Conservation (phyloP, 2,329 filamentous ascomycete species). For the Paramyrothecium sp. region DNA sequence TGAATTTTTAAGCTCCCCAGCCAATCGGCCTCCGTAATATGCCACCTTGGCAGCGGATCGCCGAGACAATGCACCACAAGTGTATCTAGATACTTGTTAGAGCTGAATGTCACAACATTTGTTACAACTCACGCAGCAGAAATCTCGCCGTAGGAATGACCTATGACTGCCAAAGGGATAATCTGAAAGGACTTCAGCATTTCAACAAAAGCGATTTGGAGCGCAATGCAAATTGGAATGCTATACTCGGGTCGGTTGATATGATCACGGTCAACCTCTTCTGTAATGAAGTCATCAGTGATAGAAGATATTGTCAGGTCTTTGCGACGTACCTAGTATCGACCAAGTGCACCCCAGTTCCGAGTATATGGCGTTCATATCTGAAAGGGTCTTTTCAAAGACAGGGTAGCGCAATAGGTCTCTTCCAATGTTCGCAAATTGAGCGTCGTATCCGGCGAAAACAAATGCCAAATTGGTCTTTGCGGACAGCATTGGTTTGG, state of each 20-base stretch:
- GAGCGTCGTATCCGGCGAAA: slow-evolving; percentile 34
- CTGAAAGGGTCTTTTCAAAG: slow-evolving; percentile 1
- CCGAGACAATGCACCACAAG: slow-evolving; percentile 38
- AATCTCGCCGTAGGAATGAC: slow-evolving; percentile 46
- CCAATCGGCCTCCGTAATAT: slow-evolving; percentile 39
- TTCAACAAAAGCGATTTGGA: slow-evolving; percentile 44
- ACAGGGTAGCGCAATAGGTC: slow-evolving; percentile 19
- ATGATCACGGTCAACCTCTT: neutral
- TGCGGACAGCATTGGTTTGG: neutral
- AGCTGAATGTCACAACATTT: too few relatives aligned
- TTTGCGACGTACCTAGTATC: slow-evolving; percentile 2
- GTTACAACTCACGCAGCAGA: too few relatives aligned
- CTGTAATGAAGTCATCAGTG: neutral
- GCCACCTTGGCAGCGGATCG: slow-evolving; percentile 42
- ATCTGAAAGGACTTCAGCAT: slow-evolving; percentile 39
- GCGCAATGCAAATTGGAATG: slow-evolving; percentile 37
- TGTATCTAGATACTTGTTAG: too few relatives aligned
- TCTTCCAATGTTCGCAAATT: slow-evolving; percentile 27
- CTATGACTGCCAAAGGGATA: slow-evolving; percentile 32
- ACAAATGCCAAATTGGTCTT: slow-evolving; percentile 2
- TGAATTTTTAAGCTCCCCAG: slow-evolving; percentile 34
- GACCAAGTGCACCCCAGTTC: slow-evolving; percentile 2
- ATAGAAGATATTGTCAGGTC: neutral
- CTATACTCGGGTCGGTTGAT: slow-evolving; percentile 33
- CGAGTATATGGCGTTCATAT: slow-evolving; percentile 15